These are phyloP conservation scores for Talaromyces liani DNA, from an alignment of 495 filamentous ascomycete species.

Conservation along the genomic window DNA sequence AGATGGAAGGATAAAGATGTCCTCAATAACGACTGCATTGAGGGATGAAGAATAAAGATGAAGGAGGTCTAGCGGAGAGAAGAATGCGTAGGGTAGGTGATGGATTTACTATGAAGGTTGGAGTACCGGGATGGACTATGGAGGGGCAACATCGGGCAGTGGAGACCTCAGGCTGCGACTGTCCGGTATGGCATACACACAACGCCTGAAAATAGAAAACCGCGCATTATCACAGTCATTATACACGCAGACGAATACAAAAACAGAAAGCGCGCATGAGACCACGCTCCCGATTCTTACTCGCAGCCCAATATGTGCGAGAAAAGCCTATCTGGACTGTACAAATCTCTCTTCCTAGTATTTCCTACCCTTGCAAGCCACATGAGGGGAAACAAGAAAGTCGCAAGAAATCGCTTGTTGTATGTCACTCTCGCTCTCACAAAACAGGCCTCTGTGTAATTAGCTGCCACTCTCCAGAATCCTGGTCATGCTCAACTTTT, in stretches of 20 bases:
- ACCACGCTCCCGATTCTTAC: background rate
- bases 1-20: background rate
- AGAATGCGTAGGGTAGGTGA: background rate
- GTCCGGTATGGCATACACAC: no score
- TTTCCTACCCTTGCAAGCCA: background rate
- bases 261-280: background rate
- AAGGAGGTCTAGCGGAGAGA: background rate
- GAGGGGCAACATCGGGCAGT: background rate
- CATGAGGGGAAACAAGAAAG: background rate
- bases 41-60: background rate
- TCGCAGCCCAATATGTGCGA: background rate
- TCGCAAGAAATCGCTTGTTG: background rate
- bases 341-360: background rate
- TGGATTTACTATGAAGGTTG: background rate
- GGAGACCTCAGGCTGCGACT: background rate
- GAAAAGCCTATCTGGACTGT: background rate
- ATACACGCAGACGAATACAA: background rate
- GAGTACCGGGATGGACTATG: background rate
- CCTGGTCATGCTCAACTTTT: conserved; percentile 41
- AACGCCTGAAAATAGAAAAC: background rate
- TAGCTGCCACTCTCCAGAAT: conserved; percentile 47
- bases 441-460: conserved; percentile 25
- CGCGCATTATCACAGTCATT: background rate
- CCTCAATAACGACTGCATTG: conserved; percentile 8
- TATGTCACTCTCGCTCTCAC: conserved; percentile 8